These are phyloP conservation scores for Hyaloscypha bicolor DNA, from an alignment of 495 filamentous ascomycete species.

Conservation along the genomic window DNA sequence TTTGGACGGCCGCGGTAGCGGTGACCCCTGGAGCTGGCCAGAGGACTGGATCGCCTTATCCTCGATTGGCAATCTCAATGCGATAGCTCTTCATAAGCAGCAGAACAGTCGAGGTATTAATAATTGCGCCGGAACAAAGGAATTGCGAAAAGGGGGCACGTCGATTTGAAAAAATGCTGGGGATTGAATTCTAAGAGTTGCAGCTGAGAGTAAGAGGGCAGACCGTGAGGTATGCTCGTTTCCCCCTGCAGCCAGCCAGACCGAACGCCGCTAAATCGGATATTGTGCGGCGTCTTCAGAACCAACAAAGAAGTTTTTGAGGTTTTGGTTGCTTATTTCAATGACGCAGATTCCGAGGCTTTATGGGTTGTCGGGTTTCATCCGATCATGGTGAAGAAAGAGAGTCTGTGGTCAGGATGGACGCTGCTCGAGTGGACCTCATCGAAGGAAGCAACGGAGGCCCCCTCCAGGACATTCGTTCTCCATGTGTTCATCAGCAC, in stretches of 20 bases:
- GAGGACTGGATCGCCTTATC: not conserved
- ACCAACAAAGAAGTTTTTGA: not conserved
- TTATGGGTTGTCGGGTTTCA: not conserved
- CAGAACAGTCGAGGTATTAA: not conserved
- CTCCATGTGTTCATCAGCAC: not conserved
- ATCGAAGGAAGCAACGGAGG: not conserved
- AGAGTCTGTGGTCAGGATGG: not conserved
- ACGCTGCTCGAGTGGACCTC: not conserved
- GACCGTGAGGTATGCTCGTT: not conserved
- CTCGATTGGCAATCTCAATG: not conserved
- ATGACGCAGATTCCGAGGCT: slow-evolving; percentile 2
- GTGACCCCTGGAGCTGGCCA: not conserved
- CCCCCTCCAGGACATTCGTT: no score
- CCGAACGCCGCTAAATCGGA: not conserved
- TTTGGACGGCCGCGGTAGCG: slow-evolving; percentile 1
- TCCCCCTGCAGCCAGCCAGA: not conserved
- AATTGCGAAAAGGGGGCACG: not conserved
- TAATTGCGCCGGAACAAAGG: not conserved
- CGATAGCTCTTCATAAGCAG: not conserved
- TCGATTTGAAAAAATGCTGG: not conserved
- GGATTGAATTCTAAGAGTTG: not conserved
- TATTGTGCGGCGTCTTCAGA: not conserved
- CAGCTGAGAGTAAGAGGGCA: not conserved
- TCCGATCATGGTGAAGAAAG: not conserved
- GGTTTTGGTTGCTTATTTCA: not conserved